Evolutionary conservation across 768 basidiomycete species (phyloP), one percentile per base, ranked within the genome.

Genomic region (Pulveroboletus sp.): DNA sequence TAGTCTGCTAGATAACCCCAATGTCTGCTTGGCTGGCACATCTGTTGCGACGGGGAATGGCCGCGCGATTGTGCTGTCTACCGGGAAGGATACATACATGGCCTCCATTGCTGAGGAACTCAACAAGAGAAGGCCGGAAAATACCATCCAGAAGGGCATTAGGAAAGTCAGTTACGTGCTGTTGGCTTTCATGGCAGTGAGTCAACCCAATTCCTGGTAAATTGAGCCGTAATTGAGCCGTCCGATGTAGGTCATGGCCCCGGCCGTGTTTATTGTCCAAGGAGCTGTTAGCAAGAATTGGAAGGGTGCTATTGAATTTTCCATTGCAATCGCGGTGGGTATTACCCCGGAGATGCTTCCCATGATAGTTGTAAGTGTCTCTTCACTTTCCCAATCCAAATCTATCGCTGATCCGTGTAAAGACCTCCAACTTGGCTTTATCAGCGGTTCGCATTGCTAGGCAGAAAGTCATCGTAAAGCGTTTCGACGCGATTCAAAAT

Each of bases 401-500:
- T 48, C 31, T 3, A 27, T 47, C 6, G 4, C 32, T 51, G 19
- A 55, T 16, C 20, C 16, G 68, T 74, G 73, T 78, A 30, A 65
- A 83, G 57, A 77, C 79, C 3, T 71, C 83, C 36, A 84, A 82
- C 12, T 71, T 84, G 64, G 79, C 82, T 7, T 73, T 78, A 22
- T 81, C 80, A 0, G 78, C 79, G 2, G 69, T 73, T 43, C 74
- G 76, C 45, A 79, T 83, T 62, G 80, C 79, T 3, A 71, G 65
- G 37, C 70, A 81, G 58, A 75, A 83, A 53, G 83, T 83, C 29
- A 76, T 85, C 48, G 80, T 83, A 14, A 73, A 81, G 29, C 75
- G 79, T 45, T 74, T 85, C 53, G 81, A 83, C 54, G 81, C 82
- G 13, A 71, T 85, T 53, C 82, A 85, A 59, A 80, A 76, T 43